phyloP scores from a whole-genome alignment of 306 rosid genomes.

The Prunus fruticosa region DNA sequence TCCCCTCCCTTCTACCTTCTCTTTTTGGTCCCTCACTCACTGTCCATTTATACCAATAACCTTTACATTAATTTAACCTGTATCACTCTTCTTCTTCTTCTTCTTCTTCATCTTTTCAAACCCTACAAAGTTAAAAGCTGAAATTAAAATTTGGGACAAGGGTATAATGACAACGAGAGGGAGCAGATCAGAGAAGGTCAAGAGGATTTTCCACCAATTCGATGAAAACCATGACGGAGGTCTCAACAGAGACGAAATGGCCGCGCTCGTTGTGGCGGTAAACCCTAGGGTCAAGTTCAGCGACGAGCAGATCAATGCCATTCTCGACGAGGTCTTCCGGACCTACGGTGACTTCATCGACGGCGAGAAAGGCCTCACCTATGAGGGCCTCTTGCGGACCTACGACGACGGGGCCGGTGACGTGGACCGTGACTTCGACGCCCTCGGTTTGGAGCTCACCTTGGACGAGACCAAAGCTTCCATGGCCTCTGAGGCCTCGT shows the following conservation, averaged over 20 bases:
- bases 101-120: background rate
- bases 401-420: constrained; percentile 99
- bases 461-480: constrained; percentile 39
- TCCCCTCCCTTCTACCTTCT: background rate
- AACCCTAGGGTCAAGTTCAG: constrained; percentile 99
- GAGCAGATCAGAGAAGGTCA: constrained; percentile 97
- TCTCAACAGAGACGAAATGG: constrained; percentile 86
- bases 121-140: background rate
- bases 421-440: constrained; percentile 95
- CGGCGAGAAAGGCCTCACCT: constrained; percentile 83
- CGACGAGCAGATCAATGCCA: constrained; percentile 97
- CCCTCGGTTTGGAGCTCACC: constrained; percentile 74
- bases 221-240: constrained; percentile 86
- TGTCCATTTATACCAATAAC: background rate
- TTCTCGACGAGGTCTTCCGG: constrained; percentile 89
- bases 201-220: constrained; percentile 80
- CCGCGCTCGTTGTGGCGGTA: constrained; percentile 92
- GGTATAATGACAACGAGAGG: constrained; percentile 85
- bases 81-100: background rate
- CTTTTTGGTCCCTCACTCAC: background rate
- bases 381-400: constrained; percentile 84
- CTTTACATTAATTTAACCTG: background rate
- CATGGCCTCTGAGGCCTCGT: constrained; percentile 67
- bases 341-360: constrained; percentile 87
- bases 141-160: background rate